phyloP scores from a whole-genome alignment of 106 monocot genomes.

The Dendrobium officinale region DNA sequence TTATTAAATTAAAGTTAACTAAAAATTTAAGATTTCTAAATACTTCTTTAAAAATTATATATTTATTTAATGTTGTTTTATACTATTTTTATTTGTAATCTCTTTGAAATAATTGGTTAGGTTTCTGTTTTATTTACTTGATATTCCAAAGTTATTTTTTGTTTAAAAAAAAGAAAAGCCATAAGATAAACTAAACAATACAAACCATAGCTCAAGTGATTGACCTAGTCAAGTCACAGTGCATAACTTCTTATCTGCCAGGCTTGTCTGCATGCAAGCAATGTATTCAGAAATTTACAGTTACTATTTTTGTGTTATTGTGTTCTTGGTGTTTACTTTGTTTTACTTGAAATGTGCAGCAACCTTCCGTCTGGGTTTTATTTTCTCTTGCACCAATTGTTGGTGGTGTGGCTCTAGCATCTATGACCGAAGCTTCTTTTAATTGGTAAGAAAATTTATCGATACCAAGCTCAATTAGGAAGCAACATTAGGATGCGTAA shows the following conservation, averaged over 20 bases:
- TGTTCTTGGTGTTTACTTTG: not conserved
- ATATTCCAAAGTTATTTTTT: not conserved
- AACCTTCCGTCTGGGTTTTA: conserved; percentile 46
- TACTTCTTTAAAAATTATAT: too few species aligned
- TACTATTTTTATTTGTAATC: too few species aligned
- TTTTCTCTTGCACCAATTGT: conserved; percentile 62
- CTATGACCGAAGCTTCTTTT: conserved; percentile 69
- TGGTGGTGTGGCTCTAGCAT: conserved; percentile 73
- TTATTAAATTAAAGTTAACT: too few species aligned
- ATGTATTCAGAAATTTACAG: not conserved
- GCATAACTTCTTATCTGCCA: not conserved
- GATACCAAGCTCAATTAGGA: not conserved
- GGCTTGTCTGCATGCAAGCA: not conserved
- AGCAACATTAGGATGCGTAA: not conserved
- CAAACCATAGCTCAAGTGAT: not conserved
- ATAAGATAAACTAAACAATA: not conserved
- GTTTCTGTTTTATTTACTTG: too few species aligned
- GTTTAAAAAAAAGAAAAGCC: not conserved
- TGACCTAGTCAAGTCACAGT: not conserved
- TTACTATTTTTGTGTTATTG: not conserved
- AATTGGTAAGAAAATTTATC: conserved; percentile 44
- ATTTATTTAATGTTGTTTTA: too few species aligned
- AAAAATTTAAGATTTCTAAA: too few species aligned
- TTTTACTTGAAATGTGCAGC: conserved; percentile 17
- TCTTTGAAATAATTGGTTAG: too few species aligned